These are phyloP conservation scores for Allomyces macrogynus DNA, from an alignment of 192 early-diverging fungal genomes.

Conservation along the genomic window DNA sequence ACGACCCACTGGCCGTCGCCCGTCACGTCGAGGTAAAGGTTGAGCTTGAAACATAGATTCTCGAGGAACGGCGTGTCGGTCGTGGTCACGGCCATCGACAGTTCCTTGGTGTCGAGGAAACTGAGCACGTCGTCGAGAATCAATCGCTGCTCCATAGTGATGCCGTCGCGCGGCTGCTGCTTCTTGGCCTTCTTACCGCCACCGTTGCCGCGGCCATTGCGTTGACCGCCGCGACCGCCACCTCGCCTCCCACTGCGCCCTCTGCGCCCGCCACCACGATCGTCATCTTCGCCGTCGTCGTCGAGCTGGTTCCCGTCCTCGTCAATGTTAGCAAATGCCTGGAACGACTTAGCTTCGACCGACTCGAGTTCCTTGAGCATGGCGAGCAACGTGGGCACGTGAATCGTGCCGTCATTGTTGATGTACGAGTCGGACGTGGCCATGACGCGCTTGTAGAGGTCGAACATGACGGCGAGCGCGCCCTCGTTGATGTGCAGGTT, in stretches of 20 bases:
- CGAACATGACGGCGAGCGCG: constrained; percentile 26
- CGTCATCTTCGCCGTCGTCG: constrained; percentile 5
- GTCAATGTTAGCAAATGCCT: constrained; percentile 8
- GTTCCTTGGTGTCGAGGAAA: neutral
- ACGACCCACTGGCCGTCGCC: neutral
- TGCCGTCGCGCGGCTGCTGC: neutral
- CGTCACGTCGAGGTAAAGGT: neutral
- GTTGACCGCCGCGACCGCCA: constrained; percentile 5
- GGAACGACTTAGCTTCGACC: constrained; percentile 30
- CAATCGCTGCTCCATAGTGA: neutral
- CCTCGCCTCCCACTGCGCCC: constrained; percentile 12
- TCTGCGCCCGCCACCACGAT: constrained; percentile 8
- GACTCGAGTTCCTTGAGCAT: constrained; percentile 25
- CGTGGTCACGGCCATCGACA: neutral
- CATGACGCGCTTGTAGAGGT: constrained; percentile 25
- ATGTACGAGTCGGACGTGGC: constrained; percentile 20
- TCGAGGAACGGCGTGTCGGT: neutral
- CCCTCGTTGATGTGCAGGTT: constrained; percentile 56
- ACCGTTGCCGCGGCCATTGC: neutral
- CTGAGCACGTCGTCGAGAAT: neutral
- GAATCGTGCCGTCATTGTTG: constrained; percentile 28
- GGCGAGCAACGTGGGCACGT: constrained; percentile 13
- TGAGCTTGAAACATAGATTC: neutral
- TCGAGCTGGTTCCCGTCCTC: neutral
- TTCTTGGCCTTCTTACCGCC: neutral